phyloP scores from a whole-genome alignment of 768 basidiomycete species.

The Tephrocybe rancida region DNA sequence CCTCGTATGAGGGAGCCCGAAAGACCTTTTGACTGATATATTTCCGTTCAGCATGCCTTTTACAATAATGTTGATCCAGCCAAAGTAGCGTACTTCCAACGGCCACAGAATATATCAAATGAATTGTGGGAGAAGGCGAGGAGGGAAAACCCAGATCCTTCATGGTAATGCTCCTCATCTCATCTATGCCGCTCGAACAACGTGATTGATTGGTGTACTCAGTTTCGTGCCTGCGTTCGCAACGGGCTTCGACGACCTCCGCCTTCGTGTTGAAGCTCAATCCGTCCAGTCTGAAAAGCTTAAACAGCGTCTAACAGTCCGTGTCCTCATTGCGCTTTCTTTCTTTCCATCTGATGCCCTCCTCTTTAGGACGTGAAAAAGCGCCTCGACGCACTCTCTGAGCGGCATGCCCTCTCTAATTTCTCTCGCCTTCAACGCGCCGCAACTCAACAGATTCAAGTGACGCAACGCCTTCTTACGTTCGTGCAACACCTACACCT shows the following conservation, averaged over 20 bases:
- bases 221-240: constrained; percentile 84
- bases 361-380: constrained; percentile 59
- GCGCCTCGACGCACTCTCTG: constrained; percentile 60
- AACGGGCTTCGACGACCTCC: constrained; percentile 80
- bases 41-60: constrained; percentile 65
- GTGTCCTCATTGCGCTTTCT: neutral
- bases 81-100: constrained; percentile 65
- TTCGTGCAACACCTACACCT: constrained; percentile 79
- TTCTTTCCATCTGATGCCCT: constrained; percentile 8
- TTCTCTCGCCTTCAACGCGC: constrained; percentile 68
- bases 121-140: constrained; percentile 82
- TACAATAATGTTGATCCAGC: constrained; percentile 82
- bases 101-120: constrained; percentile 72
- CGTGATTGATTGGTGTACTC: constrained; percentile 2
- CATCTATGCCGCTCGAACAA: neutral
- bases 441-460: constrained; percentile 62
- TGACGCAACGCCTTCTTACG: constrained; percentile 68
- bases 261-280: constrained; percentile 79
- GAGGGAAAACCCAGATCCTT: constrained; percentile 80
- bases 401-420: constrained; percentile 67
- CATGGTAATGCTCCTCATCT: constrained; percentile 48
- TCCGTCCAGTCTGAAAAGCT: constrained; percentile 65
- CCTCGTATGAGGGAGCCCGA: too few species aligned
- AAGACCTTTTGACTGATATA: neutral
- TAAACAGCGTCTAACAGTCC: constrained; percentile 64